These are phyloP conservation scores for Astragalus membranaceus DNA, from an alignment of 306 rosid species.

Conservation along the genomic window DNA sequence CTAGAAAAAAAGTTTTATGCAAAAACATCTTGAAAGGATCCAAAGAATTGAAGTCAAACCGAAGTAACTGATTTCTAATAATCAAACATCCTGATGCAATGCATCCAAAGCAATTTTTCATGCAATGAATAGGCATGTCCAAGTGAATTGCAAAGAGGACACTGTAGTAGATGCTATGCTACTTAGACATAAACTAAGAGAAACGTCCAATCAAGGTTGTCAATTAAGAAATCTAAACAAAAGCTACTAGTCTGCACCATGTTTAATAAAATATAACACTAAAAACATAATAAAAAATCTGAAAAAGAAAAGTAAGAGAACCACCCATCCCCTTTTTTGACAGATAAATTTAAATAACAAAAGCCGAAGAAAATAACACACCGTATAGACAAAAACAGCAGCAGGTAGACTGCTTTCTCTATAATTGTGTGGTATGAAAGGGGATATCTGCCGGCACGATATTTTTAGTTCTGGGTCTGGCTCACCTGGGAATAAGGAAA, in stretches of 20 bases:
- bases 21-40: not conserved
- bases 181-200: conserved; percentile 3
- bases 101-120: conserved; percentile 5
- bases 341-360: not conserved
- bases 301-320: conserved; percentile 1
- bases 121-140: not conserved
- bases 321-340: not conserved
- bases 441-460: conserved; percentile 96
- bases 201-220: not conserved
- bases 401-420: conserved; percentile 94
- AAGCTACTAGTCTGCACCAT: not conserved
- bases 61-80: not conserved
- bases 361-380: conserved; percentile 31
- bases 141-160: not conserved
- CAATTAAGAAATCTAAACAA: conserved; percentile 2
- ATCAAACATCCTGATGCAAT: not conserved
- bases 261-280: not conserved
- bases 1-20: not conserved
- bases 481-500: conserved; percentile 53
- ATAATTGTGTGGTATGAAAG: conserved; percentile 90
- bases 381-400: conserved; percentile 94
- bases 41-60: not conserved
- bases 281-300: not conserved
- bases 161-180: not conserved
- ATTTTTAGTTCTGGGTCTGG: conserved; percentile 95